Percentiles rank a stretch among this genome's conserved stretches.
phyloP scores from a whole-genome alignment of 495 filamentous ascomycete species.

The Thermothielavioides terrestris region DNA sequence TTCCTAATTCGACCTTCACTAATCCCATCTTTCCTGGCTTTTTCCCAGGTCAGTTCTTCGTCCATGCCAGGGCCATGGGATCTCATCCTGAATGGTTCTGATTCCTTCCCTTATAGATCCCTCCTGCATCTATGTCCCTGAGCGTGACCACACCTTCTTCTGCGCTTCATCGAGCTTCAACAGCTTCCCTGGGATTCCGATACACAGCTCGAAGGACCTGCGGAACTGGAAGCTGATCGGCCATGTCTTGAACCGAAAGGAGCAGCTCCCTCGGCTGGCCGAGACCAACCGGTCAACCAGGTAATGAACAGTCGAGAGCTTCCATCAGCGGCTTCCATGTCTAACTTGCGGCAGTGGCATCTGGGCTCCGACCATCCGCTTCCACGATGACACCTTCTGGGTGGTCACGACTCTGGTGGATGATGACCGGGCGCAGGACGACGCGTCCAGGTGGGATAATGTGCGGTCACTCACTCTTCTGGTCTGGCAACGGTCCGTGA shows the following conservation, averaged over 20 bases:
- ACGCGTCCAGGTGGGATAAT: constrained; percentile 36
- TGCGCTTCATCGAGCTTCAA: constrained; percentile 48
- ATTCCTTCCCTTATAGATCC: too few relatives aligned
- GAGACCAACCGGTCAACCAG: constrained; percentile 39
- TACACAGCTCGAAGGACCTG: constrained; percentile 46
- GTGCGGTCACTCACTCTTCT: constrained; percentile 5
- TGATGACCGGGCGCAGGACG: constrained; percentile 27
- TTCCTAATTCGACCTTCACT: constrained; percentile 27
- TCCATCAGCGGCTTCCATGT: background rate
- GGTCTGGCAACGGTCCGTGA: background rate
- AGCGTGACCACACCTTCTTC: constrained; percentile 44
- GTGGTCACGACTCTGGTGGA: constrained; percentile 37
- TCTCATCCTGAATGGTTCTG: too few relatives aligned
- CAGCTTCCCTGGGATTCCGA: constrained; percentile 45
- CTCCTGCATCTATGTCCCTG: constrained; percentile 42
- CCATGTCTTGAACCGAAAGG: constrained; percentile 32
- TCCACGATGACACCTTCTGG: constrained; percentile 31
- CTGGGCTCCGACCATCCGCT: constrained; percentile 36
- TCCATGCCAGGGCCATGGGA: too few relatives aligned
- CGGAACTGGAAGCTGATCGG: constrained; percentile 44
- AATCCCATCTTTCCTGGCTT: constrained; percentile 50
- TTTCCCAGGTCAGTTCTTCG: constrained; percentile 48
- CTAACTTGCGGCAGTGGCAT: constrained; percentile 25
- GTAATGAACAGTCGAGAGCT: background rate
- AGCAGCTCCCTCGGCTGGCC: constrained; percentile 33